Percentiles rank a stretch among this genome's conserved stretches.
Evolutionary conservation across 352 stramenopile genomes (phyloP).

Genomic region (Phytophthora vignae): DNA sequence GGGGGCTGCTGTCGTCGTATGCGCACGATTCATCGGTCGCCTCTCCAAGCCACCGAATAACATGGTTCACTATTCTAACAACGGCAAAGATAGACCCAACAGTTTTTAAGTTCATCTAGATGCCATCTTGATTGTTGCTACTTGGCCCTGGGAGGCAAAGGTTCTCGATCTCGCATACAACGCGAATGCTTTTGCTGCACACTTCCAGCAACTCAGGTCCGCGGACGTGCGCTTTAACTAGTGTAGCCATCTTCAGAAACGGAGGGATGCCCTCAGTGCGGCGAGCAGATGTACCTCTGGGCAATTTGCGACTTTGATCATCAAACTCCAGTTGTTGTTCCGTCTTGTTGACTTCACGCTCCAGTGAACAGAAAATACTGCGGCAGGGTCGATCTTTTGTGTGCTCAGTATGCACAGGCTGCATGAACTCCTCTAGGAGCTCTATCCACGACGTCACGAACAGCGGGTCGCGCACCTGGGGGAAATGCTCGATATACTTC

Average conservation of each 20-base stretch:
- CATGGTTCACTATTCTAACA: constrained; percentile 6
- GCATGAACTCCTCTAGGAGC: constrained; percentile 39
- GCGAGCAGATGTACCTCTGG: constrained; percentile 46
- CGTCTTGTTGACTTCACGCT: constrained; percentile 59
- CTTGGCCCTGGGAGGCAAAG: constrained; percentile 30
- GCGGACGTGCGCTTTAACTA: constrained; percentile 40
- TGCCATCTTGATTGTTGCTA: neutral
- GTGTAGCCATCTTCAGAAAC: constrained; percentile 36
- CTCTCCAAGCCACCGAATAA: constrained; percentile 6
- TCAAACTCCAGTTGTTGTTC: constrained; percentile 66
- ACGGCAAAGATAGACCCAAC: constrained; percentile 17
- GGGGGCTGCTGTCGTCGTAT: neutral
- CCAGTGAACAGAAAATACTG: constrained; percentile 69
- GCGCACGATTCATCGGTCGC: constrained; percentile 18
- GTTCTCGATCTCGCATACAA: constrained; percentile 66
- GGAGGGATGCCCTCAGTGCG: constrained; percentile 26
- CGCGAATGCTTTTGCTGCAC: constrained; percentile 36
- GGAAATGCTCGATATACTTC: neutral
- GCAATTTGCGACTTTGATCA: constrained; percentile 52
- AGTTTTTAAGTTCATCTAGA: neutral
- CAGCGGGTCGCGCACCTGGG: constrained; percentile 30
- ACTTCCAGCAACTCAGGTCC: constrained; percentile 59
- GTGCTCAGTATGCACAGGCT: constrained; percentile 50
- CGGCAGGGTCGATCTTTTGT: constrained; percentile 51
- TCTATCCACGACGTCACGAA: constrained; percentile 43